These are phyloP conservation scores for Auricularia sp. DNA, from an alignment of 768 basidiomycete genomes.

Conservation along the genomic window DNA sequence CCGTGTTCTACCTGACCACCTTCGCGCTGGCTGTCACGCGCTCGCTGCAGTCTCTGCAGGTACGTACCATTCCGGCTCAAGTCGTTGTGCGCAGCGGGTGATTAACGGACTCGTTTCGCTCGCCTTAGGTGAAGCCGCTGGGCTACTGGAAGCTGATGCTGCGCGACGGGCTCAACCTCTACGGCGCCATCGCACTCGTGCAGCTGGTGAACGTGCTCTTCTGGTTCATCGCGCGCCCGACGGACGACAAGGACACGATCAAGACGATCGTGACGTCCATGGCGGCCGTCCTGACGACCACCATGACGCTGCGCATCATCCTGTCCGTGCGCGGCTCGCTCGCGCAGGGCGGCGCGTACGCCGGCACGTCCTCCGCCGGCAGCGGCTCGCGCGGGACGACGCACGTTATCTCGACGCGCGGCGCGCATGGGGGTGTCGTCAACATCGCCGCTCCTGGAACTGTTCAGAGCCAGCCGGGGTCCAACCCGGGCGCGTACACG, in stretches of 20 bases:
- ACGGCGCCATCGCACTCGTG: slow-evolving; percentile 69
- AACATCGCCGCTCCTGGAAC: slow-evolving; percentile 14
- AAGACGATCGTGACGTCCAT: slow-evolving; percentile 78
- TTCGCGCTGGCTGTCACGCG: slow-evolving; percentile 51
- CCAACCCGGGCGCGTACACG: slow-evolving; percentile 17
- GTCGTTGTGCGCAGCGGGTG: too few species aligned
- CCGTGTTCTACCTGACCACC: slow-evolving; percentile 60
- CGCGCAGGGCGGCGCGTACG: slow-evolving; percentile 60
- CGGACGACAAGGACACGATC: slow-evolving; percentile 51
- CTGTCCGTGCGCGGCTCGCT: slow-evolving; percentile 74
- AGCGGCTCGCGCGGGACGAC: slow-evolving; percentile 28
- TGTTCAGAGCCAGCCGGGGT: slow-evolving; percentile 15
- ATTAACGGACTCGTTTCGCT: too few species aligned
- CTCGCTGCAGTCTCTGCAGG: slow-evolving; percentile 43
- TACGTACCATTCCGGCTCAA: not conserved
- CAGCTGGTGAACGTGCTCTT: slow-evolving; percentile 79
- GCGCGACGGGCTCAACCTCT: slow-evolving; percentile 80
- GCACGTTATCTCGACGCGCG: slow-evolving; percentile 32
- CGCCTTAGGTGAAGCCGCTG: slow-evolving; percentile 38
- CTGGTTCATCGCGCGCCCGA: slow-evolving; percentile 76
- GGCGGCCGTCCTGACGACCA: slow-evolving; percentile 78
- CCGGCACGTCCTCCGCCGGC: slow-evolving; percentile 26
- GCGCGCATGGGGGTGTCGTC: slow-evolving; percentile 12
- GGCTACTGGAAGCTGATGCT: slow-evolving; percentile 81
- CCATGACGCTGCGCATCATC: slow-evolving; percentile 82